Base-by-base conservation (phyloP, 2,329 filamentous ascomycete genomes). In the Ophiostoma quercus region DNA sequence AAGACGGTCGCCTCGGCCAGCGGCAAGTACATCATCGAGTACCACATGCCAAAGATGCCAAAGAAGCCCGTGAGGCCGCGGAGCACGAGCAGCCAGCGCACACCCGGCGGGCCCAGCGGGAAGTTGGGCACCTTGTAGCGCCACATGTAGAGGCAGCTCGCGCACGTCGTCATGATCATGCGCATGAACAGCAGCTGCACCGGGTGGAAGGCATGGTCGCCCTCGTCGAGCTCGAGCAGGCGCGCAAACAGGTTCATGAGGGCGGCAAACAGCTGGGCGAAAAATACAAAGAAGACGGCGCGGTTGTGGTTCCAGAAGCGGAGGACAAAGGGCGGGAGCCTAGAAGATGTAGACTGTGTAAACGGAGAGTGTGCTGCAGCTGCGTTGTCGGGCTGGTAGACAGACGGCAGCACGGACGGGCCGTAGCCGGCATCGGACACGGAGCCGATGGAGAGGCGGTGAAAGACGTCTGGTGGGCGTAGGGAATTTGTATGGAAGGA, bases 1-100 rank as follows among this genome's bases (percentile, higher is more conserved):
- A 97, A 90, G 43, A 97, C 93, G 0, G 92, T 95, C 1, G 93
- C 92, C 77, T 97, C 93, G 19, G 92, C 90, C 1, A 97, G 84
- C 0, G 92, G 91, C 2, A 97, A 85, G 75, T 96, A 96, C 76
- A 91, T 85, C 70, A 84, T 84, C 12, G 81, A 84, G 73, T 80
- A 84, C 83, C 82, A 96, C 80, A 95, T 86, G 47, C 90, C 90
- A 77, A 89, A 94, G 3, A 96, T 89, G 12, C 92, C 92, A 77
- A 92, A 90, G 68, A 75, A 75, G n/a, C 74, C 74, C 1, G 69
- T 65, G 5, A 74, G 65, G 39, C 74, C 74, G 51, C 74, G 73
- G 29, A 68, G 11, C 1, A 92, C 77, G 3, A 97, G 82, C 6
- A 96, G 80, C 75, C 83, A 82, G 51, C 92, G 83, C 3, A 96